phyloP scores from a whole-genome alignment of 1,284 basidiomycete genomes.

The Ustilago hordei region DNA sequence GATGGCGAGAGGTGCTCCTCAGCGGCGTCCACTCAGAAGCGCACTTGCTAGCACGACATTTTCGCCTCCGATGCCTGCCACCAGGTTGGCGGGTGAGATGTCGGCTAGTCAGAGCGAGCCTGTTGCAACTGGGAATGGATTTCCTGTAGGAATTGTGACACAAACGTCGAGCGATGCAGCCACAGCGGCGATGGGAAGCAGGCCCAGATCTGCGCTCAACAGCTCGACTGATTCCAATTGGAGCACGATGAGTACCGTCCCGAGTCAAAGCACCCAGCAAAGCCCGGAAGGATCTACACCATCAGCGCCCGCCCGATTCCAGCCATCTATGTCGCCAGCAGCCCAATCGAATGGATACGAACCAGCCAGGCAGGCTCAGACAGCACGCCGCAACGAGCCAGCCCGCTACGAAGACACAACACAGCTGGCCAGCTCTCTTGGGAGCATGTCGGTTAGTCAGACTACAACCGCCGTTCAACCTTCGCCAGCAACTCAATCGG shows the following conservation, averaged over 20 bases:
- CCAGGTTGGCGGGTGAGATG: constrained; percentile 23
- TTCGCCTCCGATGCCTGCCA: constrained; percentile 33
- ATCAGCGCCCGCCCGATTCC: constrained; percentile 31
- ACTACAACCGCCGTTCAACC: not conserved
- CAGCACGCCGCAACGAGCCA: constrained; percentile 21
- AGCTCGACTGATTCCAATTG: constrained; percentile 12
- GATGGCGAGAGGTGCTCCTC: constrained; percentile 58
- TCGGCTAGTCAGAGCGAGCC: constrained; percentile 46
- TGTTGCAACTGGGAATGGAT: constrained; percentile 16
- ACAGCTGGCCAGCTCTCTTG: constrained; percentile 29
- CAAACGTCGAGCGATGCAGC: constrained; percentile 1
- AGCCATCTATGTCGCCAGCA: constrained; percentile 19
- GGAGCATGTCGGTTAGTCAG: constrained; percentile 22
- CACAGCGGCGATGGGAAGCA: not conserved
- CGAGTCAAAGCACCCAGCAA: not conserved
- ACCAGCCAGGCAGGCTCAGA: not conserved
- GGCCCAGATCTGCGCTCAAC: constrained; percentile 16
- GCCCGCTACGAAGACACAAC: constrained; percentile 27
- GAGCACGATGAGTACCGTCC: constrained; percentile 1
- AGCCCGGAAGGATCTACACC: not conserved
- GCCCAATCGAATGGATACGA: not conserved
- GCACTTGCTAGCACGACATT: constrained; percentile 47
- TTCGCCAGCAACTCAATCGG: not conserved
- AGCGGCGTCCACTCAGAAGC: constrained; percentile 43
- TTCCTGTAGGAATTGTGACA: not conserved